These are phyloP conservation scores for Pseudoperonospora humuli DNA, from an alignment of 352 stramenopile genomes.

Conservation along the genomic window DNA sequence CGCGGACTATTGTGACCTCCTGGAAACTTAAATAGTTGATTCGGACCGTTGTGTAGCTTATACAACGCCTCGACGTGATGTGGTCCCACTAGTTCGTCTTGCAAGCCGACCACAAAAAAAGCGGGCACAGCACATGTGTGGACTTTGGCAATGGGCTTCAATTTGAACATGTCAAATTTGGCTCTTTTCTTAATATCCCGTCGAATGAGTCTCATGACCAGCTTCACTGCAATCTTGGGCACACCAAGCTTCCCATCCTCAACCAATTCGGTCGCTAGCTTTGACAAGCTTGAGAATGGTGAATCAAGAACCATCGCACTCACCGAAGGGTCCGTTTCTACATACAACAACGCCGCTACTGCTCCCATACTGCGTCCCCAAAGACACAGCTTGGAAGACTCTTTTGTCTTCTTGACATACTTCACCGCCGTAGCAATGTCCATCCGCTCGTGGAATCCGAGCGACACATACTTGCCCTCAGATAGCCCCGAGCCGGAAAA, in stretches of 20 bases:
- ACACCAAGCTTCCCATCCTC: slow-evolving; percentile 78
- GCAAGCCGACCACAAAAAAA: slow-evolving; percentile 69
- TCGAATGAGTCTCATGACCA: slow-evolving; percentile 78
- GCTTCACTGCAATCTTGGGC: slow-evolving; percentile 68
- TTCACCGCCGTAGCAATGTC: slow-evolving; percentile 70
- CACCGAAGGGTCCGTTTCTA: slow-evolving; percentile 41
- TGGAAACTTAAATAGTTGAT: slow-evolving; percentile 73
- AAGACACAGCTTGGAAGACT: slow-evolving; percentile 57
- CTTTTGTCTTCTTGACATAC: slow-evolving; percentile 43
- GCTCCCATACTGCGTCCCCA: slow-evolving; percentile 80
- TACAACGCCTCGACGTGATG: slow-evolving; percentile 69
- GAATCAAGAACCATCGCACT: slow-evolving; percentile 81
- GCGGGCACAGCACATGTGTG: slow-evolving; percentile 64
- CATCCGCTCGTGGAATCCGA: slow-evolving; percentile 67
- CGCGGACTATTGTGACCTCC: slow-evolving; percentile 76
- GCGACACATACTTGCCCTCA: slow-evolving; percentile 75
- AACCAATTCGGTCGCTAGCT: slow-evolving; percentile 64
- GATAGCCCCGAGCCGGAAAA: slow-evolving; percentile 72
- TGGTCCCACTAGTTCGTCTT: slow-evolving; percentile 75
- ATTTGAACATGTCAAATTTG: slow-evolving; percentile 86
- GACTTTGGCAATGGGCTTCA: slow-evolving; percentile 70
- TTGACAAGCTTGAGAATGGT: slow-evolving; percentile 70
- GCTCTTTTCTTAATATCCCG: slow-evolving; percentile 70
- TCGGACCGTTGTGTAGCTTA: slow-evolving; percentile 67
- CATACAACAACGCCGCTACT: slow-evolving; percentile 65